These are phyloP conservation scores for Plasmodium gallinaceum DNA, from an alignment of 169 alveolate genomes.

Conservation along the genomic window DNA sequence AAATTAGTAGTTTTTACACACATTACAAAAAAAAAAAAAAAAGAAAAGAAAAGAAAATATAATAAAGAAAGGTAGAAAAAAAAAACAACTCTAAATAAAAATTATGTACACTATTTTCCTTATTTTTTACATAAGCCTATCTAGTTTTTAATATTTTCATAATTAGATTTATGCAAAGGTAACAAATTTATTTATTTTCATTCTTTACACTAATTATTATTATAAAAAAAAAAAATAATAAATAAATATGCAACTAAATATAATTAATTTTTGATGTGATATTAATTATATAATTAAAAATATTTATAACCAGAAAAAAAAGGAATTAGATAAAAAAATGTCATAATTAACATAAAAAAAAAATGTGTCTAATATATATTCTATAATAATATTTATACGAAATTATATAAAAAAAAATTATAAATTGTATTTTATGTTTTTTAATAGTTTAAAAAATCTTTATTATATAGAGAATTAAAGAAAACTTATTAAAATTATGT, in stretches of 20 bases:
- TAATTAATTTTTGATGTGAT: not conserved
- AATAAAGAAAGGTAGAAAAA: no score
- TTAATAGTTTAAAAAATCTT: no score
- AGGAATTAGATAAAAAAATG: not conserved
- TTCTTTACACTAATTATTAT: not conserved
- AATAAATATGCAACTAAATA: not conserved
- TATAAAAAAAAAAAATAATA: not conserved
- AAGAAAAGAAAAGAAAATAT: no score
- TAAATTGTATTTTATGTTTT: no score
- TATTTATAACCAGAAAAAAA: not conserved
- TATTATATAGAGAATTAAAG: no score
- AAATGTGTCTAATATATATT: not conserved
- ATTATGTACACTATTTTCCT: not conserved
- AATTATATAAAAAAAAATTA: no score
- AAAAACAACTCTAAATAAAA: no score
- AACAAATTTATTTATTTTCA: not conserved
- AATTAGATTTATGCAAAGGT: not conserved
- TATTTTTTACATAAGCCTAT: not conserved
- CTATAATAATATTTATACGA: no score
- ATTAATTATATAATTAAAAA: not conserved
- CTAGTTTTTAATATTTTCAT: not conserved
- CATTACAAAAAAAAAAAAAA: no score
- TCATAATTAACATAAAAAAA: no score
- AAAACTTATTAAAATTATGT: no score
- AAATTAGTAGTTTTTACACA: no score